phyloP scores from a whole-genome alignment of 345 rosid species.

The Citrus sp. region DNA sequence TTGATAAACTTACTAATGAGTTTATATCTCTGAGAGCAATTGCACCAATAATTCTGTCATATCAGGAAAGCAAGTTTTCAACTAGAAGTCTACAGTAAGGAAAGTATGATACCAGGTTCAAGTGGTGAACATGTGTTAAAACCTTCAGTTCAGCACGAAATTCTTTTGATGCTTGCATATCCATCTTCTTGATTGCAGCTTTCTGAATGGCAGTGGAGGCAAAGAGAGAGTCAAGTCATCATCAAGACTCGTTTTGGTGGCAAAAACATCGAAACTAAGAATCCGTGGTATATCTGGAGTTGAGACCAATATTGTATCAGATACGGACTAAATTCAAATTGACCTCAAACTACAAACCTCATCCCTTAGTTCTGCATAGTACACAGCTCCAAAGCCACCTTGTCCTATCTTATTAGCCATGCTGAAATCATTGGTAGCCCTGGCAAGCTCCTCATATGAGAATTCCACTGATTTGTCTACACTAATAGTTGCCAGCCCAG shows the following conservation, averaged over 20 bases:
- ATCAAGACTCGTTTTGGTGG: neutral
- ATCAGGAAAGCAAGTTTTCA: conserved; percentile 23
- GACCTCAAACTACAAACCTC: conserved; percentile 50
- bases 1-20: neutral
- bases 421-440: conserved; percentile 76
- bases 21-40: neutral
- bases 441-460: conserved; percentile 84
- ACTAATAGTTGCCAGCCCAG: conserved; percentile 46
- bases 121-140: conserved; percentile 86
- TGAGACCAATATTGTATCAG: neutral
- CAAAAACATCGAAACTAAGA: neutral
- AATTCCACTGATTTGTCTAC: conserved; percentile 89
- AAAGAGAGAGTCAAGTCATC: conserved; percentile 32
- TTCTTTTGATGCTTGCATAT: conserved; percentile 89
- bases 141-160: conserved; percentile 90
- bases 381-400: conserved; percentile 94
- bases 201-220: conserved; percentile 44
- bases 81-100: conserved; percentile 17
- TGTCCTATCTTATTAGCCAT: conserved; percentile 79
- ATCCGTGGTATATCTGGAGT: neutral
- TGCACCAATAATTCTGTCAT: conserved; percentile 18
- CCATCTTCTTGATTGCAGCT: conserved; percentile 99
- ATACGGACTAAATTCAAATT: neutral
- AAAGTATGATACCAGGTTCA: conserved; percentile 69
- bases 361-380: conserved; percentile 86